Conservation (phyloP, 768 basidiomycete species). For the Leucocoprinus birnbaumii region DNA sequence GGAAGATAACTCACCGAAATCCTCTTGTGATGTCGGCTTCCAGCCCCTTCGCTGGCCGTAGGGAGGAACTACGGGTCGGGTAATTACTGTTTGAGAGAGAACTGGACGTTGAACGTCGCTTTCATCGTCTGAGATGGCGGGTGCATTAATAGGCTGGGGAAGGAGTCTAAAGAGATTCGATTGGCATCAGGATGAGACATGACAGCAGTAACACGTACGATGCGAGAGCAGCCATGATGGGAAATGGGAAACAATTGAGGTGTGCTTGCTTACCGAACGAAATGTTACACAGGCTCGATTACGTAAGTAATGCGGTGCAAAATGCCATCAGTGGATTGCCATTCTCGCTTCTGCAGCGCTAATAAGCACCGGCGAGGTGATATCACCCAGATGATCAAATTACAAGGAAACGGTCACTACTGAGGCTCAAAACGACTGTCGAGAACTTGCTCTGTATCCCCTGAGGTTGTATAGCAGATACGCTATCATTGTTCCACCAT, state of each 20-base stretch:
- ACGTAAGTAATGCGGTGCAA: constrained; percentile 1
- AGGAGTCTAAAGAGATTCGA: constrained; percentile 47
- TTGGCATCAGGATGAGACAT: constrained; percentile 2
- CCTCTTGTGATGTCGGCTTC: constrained; percentile 79
- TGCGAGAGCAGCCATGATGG: constrained; percentile 58
- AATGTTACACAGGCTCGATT: not conserved
- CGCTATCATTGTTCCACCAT: no score
- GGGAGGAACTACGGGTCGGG: constrained; percentile 61
- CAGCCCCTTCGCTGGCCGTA: constrained; percentile 87
- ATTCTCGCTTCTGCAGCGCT: no score
- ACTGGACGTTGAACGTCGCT: constrained; percentile 39
- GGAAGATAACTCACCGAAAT: constrained; percentile 67
- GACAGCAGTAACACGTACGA: constrained; percentile 49
- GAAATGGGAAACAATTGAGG: not conserved
- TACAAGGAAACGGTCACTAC: no score
- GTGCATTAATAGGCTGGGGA: constrained; percentile 59
- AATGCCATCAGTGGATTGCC: no score
- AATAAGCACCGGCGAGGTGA: no score
- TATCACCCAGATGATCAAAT: no score
- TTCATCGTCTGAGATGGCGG: constrained; percentile 58
- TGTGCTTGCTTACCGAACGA: not conserved
- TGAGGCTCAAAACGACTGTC: no score
- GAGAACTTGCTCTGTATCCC: no score
- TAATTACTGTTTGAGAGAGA: constrained; percentile 39
- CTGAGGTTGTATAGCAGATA: no score